Conservation (phyloP, 352 stramenopile genomes). For the Phytophthora uliginosa region DNA sequence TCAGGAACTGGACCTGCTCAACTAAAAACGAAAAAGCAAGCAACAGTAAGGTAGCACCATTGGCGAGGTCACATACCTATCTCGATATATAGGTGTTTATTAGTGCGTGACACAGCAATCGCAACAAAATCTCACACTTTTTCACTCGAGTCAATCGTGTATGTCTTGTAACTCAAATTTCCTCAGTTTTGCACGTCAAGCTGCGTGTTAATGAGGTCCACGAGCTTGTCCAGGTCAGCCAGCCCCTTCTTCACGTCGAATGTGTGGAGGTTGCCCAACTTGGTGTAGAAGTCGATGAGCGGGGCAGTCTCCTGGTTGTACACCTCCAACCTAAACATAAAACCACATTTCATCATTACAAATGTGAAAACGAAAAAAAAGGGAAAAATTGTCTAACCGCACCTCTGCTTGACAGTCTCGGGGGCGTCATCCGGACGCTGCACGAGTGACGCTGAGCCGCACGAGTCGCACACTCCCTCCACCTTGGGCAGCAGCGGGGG, state of each 20-base stretch:
- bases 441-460: constrained; percentile 76
- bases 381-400: background rate
- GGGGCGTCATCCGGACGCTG: constrained; percentile 86
- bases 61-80: constrained; percentile 22
- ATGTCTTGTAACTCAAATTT: background rate
- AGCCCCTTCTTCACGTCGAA: constrained; percentile 92
- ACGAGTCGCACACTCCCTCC: constrained; percentile 83
- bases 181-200: constrained; percentile 38
- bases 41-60: constrained; percentile 2
- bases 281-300: constrained; percentile 89
- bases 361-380: background rate
- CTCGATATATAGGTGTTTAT: constrained; percentile 16
- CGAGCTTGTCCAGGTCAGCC: constrained; percentile 81
- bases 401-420: constrained; percentile 85
- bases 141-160: background rate
- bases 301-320: constrained; percentile 92
- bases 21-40: constrained; percentile 20
- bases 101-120: constrained; percentile 18
- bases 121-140: constrained; percentile 24
- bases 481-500: constrained; percentile 91
- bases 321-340: constrained; percentile 76
- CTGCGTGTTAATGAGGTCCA: constrained; percentile 74
- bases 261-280: constrained; percentile 77
- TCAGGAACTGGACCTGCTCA: constrained; percentile 19
- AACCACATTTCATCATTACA: background rate